Evolutionary conservation across 2,329 filamentous ascomycete species (phyloP).

Genomic region (Coccinonectria pachysandricola): DNA sequence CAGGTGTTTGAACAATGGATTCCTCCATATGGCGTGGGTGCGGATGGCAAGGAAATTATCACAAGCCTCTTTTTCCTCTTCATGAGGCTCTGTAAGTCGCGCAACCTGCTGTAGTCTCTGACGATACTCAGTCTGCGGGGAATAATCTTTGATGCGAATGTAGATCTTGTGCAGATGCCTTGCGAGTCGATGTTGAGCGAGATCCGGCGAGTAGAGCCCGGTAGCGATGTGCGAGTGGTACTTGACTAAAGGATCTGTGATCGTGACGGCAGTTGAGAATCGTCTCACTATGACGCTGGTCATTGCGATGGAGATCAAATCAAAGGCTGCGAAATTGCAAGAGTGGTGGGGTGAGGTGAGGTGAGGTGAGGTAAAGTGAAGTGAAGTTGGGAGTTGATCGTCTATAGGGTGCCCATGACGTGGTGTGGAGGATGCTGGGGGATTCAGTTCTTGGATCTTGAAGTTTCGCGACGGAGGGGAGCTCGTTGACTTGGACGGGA

Average conservation of each 20-base stretch:
- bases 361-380: too few relatives aligned
- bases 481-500: too few relatives aligned
- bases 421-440: slow-evolving; percentile 1
- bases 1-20: slow-evolving; percentile 48
- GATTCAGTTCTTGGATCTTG: too few relatives aligned
- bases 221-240: slow-evolving; percentile 63
- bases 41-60: slow-evolving; percentile 34
- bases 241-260: slow-evolving; percentile 65
- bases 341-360: too few relatives aligned
- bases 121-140: slow-evolving; percentile 59
- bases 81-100: slow-evolving; percentile 27
- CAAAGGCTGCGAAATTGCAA: too few relatives aligned
- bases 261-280: slow-evolving; percentile 41
- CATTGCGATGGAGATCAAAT: too few relatives aligned
- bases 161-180: slow-evolving; percentile 72
- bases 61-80: slow-evolving; percentile 21
- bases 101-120: slow-evolving; percentile 53
- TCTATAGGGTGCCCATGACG: slow-evolving; percentile 2
- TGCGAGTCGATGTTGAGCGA: slow-evolving; percentile 61
- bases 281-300: too few relatives aligned
- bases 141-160: slow-evolving; percentile 65
- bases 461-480: too few relatives aligned
- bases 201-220: slow-evolving; percentile 57
- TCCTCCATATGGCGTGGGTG: slow-evolving; percentile 46
- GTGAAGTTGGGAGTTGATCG: slow-evolving; percentile 1